Conservation (phyloP, 306 rosid species). For the Acmispon strigosus region DNA sequence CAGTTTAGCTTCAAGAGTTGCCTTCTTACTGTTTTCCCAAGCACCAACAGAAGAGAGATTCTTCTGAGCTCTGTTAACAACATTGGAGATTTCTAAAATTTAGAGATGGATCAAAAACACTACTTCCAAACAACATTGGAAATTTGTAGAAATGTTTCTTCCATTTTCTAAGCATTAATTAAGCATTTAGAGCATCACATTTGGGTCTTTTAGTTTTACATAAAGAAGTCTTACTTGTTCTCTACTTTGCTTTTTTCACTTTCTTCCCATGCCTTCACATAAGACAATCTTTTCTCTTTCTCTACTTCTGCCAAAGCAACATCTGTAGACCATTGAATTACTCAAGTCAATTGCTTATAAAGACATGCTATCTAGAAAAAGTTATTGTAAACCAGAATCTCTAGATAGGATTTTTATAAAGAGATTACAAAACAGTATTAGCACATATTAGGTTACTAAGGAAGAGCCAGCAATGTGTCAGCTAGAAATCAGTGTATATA, state of each 20-base stretch:
- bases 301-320: constrained; percentile 59
- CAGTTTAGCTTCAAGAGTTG: constrained; percentile 58
- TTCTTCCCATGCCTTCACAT: constrained; percentile 92
- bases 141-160: neutral
- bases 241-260: constrained; percentile 69
- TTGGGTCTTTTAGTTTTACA: too few species aligned
- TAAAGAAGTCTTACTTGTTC: constrained; percentile 71
- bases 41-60: constrained; percentile 41
- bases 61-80: constrained; percentile 63
- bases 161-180: neutral
- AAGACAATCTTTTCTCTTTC: constrained; percentile 60
- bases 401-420: neutral
- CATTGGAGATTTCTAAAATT: neutral
- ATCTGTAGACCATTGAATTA: constrained; percentile 38
- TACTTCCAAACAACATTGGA: neutral
- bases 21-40: constrained; percentile 72
- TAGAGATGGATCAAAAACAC: neutral
- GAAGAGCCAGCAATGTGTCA: neutral
- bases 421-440: neutral
- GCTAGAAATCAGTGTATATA: neutral
- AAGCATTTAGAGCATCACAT: neutral
- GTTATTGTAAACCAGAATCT: neutral
- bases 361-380: neutral
- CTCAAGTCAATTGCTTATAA: neutral
- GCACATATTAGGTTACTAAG: neutral